Conservation (phyloP, 495 filamentous ascomycete genomes). For the Margaritispora aquatica region DNA sequence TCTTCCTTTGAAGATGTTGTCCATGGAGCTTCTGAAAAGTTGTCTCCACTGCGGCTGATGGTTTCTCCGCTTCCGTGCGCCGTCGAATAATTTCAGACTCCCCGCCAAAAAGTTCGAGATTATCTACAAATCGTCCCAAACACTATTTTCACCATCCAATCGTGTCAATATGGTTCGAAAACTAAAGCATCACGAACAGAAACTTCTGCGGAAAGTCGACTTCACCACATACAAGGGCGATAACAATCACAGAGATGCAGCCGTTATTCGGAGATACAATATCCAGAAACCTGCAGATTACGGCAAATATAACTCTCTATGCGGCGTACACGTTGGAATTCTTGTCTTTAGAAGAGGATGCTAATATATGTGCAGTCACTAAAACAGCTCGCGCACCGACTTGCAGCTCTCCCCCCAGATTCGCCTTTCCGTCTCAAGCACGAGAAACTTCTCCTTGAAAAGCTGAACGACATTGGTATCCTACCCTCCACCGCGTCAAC, state of each 20-base stretch:
- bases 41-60: not conserved
- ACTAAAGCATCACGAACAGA: constrained; percentile 86
- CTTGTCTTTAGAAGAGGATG: too few relatives aligned
- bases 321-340: too few relatives aligned
- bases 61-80: not conserved
- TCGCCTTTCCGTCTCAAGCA: constrained; percentile 73
- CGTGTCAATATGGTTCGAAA: constrained; percentile 71
- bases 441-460: constrained; percentile 77
- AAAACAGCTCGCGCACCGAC: constrained; percentile 79
- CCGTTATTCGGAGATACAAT: constrained; percentile 76
- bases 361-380: constrained; percentile 44
- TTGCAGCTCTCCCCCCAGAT: constrained; percentile 69
- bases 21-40: not conserved
- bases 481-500: constrained; percentile 57
- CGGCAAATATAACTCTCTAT: constrained; percentile 80
- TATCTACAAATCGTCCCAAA: not conserved
- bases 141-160: not conserved
- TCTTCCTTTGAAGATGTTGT: not conserved
- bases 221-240: constrained; percentile 92
- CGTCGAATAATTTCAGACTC: constrained; percentile 11
- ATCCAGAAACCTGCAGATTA: constrained; percentile 84
- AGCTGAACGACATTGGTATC: constrained; percentile 87
- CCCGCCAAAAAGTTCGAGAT: constrained; percentile 1
- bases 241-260: constrained; percentile 72
- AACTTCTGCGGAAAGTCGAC: constrained; percentile 81